Evolutionary conservation across 352 stramenopile genomes (phyloP).

Genomic region (Globisporangium heterothallicum): DNA sequence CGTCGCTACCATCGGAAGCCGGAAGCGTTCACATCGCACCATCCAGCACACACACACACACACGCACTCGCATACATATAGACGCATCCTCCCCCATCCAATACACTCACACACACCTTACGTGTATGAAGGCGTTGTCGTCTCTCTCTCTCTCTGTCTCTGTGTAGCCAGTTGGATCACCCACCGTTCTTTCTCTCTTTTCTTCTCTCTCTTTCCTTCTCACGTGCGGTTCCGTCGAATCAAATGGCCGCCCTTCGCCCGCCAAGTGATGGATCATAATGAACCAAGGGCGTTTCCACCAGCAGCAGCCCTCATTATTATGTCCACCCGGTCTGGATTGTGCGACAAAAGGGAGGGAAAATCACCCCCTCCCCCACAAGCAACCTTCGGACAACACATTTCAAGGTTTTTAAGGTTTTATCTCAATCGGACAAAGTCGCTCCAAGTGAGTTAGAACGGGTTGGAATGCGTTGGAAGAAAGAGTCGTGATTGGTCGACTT

Average conservation of each 20-base stretch:
- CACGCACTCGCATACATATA: not conserved
- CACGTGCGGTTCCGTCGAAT: slow-evolving; percentile 6
- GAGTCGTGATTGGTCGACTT: slow-evolving; percentile 1
- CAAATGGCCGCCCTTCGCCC: slow-evolving; percentile 8
- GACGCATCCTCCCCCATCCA: not conserved
- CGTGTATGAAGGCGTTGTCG: not conserved
- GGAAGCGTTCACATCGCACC: too few relatives aligned
- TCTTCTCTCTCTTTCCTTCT: not conserved
- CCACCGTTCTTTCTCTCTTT: not conserved
- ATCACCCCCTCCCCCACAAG: not conserved
- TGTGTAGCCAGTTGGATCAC: too few relatives aligned
- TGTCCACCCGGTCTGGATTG: too few relatives aligned
- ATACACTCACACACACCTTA: not conserved
- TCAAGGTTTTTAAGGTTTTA: not conserved
- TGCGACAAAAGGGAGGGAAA: slow-evolving; percentile 1
- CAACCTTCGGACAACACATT: not conserved
- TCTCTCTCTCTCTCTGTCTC: not conserved
- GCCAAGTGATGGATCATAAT: slow-evolving; percentile 26
- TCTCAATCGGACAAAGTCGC: slow-evolving; percentile 3
- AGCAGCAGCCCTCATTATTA: too few relatives aligned
- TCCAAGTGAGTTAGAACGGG: slow-evolving; percentile 10
- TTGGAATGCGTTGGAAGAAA: not conserved
- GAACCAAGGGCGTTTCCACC: slow-evolving; percentile 21
- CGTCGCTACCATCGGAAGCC: too few relatives aligned
- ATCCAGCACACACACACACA: not conserved